Percentiles rank a stretch among this genome's conserved stretches.
These are phyloP conservation scores for Glarea lozoyensis DNA, from an alignment of 495 filamentous ascomycete genomes.

Conservation along the genomic window DNA sequence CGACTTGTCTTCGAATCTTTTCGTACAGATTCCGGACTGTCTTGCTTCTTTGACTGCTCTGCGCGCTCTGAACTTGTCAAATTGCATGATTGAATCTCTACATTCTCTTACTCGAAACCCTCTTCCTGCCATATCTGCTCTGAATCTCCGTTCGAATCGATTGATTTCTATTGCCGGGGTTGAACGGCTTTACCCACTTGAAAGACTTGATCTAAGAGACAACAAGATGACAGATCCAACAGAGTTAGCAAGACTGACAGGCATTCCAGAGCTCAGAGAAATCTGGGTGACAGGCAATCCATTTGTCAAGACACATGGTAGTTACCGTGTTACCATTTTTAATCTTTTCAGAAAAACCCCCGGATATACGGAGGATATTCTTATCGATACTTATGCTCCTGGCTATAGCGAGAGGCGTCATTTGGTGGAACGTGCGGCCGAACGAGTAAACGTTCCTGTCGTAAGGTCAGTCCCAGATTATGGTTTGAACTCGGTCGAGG, in stretches of 20 bases:
- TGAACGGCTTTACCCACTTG: slow-evolving; percentile 78
- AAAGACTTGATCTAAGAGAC: slow-evolving; percentile 84
- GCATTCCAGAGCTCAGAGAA: slow-evolving; percentile 83
- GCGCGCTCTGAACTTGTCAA: slow-evolving; percentile 81
- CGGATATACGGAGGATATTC: slow-evolving; percentile 82
- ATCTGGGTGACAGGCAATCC: slow-evolving; percentile 87
- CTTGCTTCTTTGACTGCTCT: slow-evolving; percentile 72
- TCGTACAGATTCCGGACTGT: slow-evolving; percentile 84
- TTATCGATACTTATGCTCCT: slow-evolving; percentile 76
- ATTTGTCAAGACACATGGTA: slow-evolving; percentile 77
- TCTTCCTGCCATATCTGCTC: slow-evolving; percentile 82
- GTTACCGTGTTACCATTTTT: slow-evolving; percentile 84
- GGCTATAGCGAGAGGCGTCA: slow-evolving; percentile 75
- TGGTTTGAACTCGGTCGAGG: slow-evolving; percentile 47
- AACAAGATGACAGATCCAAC: slow-evolving; percentile 85
- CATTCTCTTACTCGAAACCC: slow-evolving; percentile 81
- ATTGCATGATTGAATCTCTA: slow-evolving; percentile 95
- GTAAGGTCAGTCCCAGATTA: slow-evolving; percentile 54
- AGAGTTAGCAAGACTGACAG: slow-evolving; percentile 82
- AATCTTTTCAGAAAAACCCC: slow-evolving; percentile 92
- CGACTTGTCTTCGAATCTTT: slow-evolving; percentile 85
- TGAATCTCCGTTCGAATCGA: slow-evolving; percentile 87
- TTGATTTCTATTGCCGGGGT: slow-evolving; percentile 83
- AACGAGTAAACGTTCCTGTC: slow-evolving; percentile 65
- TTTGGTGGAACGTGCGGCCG: slow-evolving; percentile 71